Base-by-base conservation (phyloP, 1,139 yeast genomes). In the Nakaseomyces glabratus region DNA sequence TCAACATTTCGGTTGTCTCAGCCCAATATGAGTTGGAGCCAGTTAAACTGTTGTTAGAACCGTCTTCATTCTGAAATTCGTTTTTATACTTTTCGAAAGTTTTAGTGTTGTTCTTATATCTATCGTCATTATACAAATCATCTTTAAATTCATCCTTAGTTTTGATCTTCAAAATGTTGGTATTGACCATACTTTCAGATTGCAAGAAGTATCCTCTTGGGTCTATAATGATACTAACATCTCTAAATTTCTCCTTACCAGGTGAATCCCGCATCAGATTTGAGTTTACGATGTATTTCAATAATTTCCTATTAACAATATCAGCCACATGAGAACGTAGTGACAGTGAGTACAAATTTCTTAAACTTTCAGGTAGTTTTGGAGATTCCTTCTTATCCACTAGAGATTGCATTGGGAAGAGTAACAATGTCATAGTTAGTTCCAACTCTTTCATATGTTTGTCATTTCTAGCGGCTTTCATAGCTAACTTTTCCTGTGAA, bases 381-480 rank as follows among this genome's bases (percentile, higher is more conserved):
- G 44, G 40, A 12, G 39, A 33, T 5, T 40, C 35, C 22, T 58
- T 61, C 3, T 61, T 50, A 15, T 60, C 52, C 18, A 53, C 54
- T 57, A 62, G 38, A 13, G 43, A 37, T 12, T 37, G 39, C 37
- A 43, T 40, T 45, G 75, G 74, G 46, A 82, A 76, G 20, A 80
- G 60, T 31, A 69, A 39, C 35, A 76, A 61, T 36, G 85, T 76
- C 84, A 80, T 78, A 7, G 84, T 73, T 22, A 76, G 60, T 49
- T 80, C 88, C 42, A 80, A 60, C 44, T 79, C 84, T 41, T 72
- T 70, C 57, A 78, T 61, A 50, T 60, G 76, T 42, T 51, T 61
- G 55, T 51, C 60, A 52, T 55, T 78, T 57, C 59, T 63, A 30
- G 72, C 55, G 15, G 82, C 77, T 55, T 76, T 68, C 40, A 66